Evolutionary conservation across 345 rosid genomes (phyloP).

Genomic region (Melastoma malabathricum): DNA sequence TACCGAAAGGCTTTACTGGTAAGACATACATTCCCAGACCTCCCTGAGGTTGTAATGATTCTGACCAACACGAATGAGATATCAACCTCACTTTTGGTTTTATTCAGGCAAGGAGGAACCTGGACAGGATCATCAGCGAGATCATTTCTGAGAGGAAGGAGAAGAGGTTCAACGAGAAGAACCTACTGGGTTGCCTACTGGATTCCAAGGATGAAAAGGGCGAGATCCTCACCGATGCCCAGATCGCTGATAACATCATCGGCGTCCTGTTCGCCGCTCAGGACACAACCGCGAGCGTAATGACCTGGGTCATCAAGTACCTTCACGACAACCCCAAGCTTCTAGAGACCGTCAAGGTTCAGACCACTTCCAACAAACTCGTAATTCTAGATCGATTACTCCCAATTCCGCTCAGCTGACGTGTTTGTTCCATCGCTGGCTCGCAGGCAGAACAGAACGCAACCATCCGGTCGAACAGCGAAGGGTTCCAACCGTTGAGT

Average conservation of each 20-base stretch:
- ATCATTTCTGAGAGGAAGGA: slow-evolving; percentile 52
- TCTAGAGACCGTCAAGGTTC: slow-evolving; percentile 64
- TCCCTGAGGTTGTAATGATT: not conserved
- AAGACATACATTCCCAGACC: slow-evolving; percentile 3
- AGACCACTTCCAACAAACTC: not conserved
- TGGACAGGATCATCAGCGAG: slow-evolving; percentile 35
- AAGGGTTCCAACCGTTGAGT: slow-evolving; percentile 40
- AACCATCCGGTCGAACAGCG: slow-evolving; percentile 30
- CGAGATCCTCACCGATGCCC: slow-evolving; percentile 24
- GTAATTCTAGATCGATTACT: not conserved
- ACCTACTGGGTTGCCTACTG: slow-evolving; percentile 45
- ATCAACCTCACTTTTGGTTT: not conserved
- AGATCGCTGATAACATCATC: slow-evolving; percentile 63
- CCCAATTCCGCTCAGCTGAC: too few species aligned
- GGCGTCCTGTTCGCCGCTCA: slow-evolving; percentile 88
- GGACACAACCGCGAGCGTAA: slow-evolving; percentile 77
- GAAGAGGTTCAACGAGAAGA: slow-evolving; percentile 25
- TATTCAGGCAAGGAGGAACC: slow-evolving; percentile 59
- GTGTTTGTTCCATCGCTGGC: too few species aligned
- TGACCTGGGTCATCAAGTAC: slow-evolving; percentile 82
- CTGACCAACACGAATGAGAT: not conserved
- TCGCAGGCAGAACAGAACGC: slow-evolving; percentile 58
- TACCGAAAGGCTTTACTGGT: slow-evolving; percentile 62
- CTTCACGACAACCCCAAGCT: slow-evolving; percentile 47
- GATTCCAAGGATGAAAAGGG: slow-evolving; percentile 37